phyloP scores from a whole-genome alignment of 306 rosid genomes.

The Prunus davidiana region DNA sequence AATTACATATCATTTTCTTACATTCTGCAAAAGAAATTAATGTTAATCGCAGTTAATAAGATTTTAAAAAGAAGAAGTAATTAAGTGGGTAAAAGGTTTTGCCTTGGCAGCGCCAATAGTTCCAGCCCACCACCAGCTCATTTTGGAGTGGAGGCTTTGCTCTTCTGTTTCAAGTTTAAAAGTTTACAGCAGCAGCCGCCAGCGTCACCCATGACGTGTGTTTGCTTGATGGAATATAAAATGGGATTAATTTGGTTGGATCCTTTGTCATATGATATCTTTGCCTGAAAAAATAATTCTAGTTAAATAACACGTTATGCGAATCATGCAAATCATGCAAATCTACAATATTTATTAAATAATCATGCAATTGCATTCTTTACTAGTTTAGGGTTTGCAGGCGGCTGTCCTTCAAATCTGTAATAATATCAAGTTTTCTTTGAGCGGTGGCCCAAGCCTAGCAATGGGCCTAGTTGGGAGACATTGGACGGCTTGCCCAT shows the following conservation, averaged over 20 bases:
- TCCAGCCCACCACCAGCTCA: constrained; percentile 62
- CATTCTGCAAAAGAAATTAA: too few relatives aligned
- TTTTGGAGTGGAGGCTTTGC: not conserved
- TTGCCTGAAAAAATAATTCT: not conserved
- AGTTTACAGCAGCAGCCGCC: not conserved
- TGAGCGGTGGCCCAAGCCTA: not conserved
- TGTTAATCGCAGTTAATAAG: too few relatives aligned
- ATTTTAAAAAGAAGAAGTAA: too few relatives aligned
- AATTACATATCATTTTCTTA: too few relatives aligned
- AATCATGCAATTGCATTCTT: not conserved
- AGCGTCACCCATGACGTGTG: not conserved
- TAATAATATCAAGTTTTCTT: not conserved
- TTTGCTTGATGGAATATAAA: not conserved
- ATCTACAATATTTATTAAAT: not conserved
- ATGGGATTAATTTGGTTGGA: not conserved
- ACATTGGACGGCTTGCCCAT: not conserved
- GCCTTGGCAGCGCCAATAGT: constrained; percentile 50
- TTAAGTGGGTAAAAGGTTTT: not conserved
- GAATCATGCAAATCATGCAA: not conserved
- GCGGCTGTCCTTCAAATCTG: too few relatives aligned
- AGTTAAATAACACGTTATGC: not conserved
- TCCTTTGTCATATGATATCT: not conserved
- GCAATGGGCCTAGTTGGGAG: not conserved
- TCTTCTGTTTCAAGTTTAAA: not conserved
- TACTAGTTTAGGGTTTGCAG: too few relatives aligned